Percentiles rank a stretch among this genome's conserved stretches.
Evolutionary conservation across 2,329 filamentous ascomycete species (phyloP).

Genomic region (Cordyceps militaris): DNA sequence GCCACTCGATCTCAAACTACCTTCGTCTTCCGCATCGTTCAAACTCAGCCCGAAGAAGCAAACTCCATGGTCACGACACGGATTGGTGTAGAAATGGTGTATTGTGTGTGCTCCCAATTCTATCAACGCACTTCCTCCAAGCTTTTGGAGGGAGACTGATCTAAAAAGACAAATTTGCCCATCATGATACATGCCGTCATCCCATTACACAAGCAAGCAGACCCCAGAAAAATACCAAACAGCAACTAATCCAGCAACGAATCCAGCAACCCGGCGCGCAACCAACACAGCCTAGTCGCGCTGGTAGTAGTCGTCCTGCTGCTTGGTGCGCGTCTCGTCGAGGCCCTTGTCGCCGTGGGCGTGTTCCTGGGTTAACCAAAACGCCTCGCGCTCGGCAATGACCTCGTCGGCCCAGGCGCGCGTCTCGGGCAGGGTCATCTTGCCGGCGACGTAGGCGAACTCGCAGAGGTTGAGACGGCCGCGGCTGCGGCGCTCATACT

Average conservation of each 20-base stretch:
- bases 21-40: too few relatives aligned
- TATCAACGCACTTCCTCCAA: not conserved
- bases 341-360: constrained; percentile 42
- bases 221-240: too few relatives aligned
- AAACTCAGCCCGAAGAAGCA: too few relatives aligned
- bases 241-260: not conserved
- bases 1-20: too few relatives aligned
- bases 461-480: constrained; percentile 71
- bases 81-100: too few relatives aligned
- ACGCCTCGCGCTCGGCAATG: constrained; percentile 64
- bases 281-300: constrained; percentile 14
- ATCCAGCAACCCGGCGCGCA: not conserved
- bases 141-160: not conserved
- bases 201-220: not conserved
- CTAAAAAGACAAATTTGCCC: not conserved
- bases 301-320: constrained; percentile 46
- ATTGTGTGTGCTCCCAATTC: too few relatives aligned
- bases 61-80: too few relatives aligned
- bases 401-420: constrained; percentile 72
- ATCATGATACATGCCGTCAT: not conserved
- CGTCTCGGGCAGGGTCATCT: constrained; percentile 70
- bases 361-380: constrained; percentile 55
- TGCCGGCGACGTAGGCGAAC: constrained; percentile 71
- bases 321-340: constrained; percentile 26
- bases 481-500: constrained; percentile 74